Evolutionary conservation across 208 protist species (phyloP), one percentile per base, ranked within the genome.

Genomic region (Acanthamoeba lenticulata): DNA sequence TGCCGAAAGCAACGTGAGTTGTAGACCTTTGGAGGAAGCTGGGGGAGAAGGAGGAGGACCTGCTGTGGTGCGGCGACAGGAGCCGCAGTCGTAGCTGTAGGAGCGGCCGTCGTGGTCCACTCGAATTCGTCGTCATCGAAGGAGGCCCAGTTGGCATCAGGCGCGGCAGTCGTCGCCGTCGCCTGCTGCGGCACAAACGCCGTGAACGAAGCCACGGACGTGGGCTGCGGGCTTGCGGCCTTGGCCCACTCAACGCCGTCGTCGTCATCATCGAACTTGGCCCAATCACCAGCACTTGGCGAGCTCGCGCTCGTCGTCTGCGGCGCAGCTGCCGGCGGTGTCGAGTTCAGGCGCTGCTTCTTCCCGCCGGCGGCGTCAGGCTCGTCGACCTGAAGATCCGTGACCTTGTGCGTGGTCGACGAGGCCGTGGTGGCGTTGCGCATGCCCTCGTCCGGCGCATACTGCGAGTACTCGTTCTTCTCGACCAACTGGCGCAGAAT

Each of bases 401-500:
- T 32, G 11, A 83, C 49, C 72, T 83, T 83, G 38, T 49, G 36
- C 19, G 44, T 38, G 1, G 36, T 7, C 34, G 72, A 44, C 9
- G 65, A 74, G 24, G 40, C 72, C 21, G 72, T 83, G 72, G 72
- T 83, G 38, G 72, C 72, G 29, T 83, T 83, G 2, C 72, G 72
- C 72, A 83, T 83, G 38, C 24, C 72, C 42, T 83, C 72, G 3
- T 83, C 72, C 9, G 72, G 72, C 3, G 72, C 72, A 27, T 83
- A 83, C 72, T 83, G 72, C 19, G 72, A 83, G 42, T 83, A 49
- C 72, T 83, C 72, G 42, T 19, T 83, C 72, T 83, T 44, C 42
- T 83, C 72, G 2, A 38, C n/a, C 24, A 83, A 17, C 29, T 83
- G 38, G 1, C 40, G 72, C 7, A 83, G 72, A 2, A 27, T 83